Base-by-base conservation (phyloP, 2,329 filamentous ascomycete species). In the Metarhizium brunneum region DNA sequence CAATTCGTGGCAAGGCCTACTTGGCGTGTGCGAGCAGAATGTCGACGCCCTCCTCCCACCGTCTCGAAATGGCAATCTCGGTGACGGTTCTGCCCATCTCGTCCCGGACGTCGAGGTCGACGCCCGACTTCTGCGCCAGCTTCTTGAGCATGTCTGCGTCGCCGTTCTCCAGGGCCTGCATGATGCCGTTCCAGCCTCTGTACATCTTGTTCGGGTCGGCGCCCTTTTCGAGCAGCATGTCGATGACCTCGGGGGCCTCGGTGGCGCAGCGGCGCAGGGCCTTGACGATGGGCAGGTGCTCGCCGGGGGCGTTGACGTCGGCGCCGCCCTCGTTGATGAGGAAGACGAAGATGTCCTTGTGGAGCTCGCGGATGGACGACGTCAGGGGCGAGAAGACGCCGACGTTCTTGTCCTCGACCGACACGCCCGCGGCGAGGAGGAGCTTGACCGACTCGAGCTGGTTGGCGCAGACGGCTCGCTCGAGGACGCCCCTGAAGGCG, bases 331-430 rank as follows among this genome's bases (percentile, higher is more conserved):
- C 78, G 51, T 81, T 76, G 56, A 88, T 73, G 10, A 88, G 76
- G 69, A 76, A 87, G 4, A 67, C 67, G 45, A 86, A 82, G 55
- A 87, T 86, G 0, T 80, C 77, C 48, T 77, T 80, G 61, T 77
- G 76, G 30, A 81, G 73, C 67, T 88, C 85, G 13, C 84, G 82
- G 55, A 87, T 81, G 8, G 83, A 83, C 0, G 83, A 85, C 0
- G 84, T 88, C 4, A 88, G 75, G 0, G 84, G 82, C 0, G 83
- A 86, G 71, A 88, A 89, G 51, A 88, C 85, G 54, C 86, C 86
- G 20, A 84, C 85, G 64, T 86, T 88, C 70, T 84, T 85, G 69
- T 87, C 86, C 66, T 88, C 85, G 54, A 87, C 83, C 45, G 77
- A 84, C 18, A 87, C 80, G 14, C 85, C 85, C 0, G 84, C 82